These are phyloP conservation scores for Phlebiopsis gigantea DNA, from an alignment of 768 basidiomycete species.

Conservation along the genomic window DNA sequence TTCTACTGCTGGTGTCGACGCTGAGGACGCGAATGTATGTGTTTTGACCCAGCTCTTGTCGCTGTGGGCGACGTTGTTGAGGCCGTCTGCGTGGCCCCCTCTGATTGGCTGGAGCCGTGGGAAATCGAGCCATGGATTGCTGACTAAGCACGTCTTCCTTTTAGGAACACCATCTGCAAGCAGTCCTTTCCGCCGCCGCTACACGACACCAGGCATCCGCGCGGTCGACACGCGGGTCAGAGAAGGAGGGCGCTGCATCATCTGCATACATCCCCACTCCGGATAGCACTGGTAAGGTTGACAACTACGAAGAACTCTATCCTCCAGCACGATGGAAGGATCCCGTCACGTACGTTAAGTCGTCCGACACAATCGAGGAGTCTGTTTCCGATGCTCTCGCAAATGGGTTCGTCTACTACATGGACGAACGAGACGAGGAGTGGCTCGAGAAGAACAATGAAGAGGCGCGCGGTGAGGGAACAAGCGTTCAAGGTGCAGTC, in stretches of 20 bases:
- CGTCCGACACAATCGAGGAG: slow-evolving; percentile 85
- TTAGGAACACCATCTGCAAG: slow-evolving; percentile 56
- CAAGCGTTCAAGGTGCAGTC: slow-evolving; percentile 68
- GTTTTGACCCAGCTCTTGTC: slow-evolving; percentile 28
- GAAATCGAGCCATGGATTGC: slow-evolving; percentile 46
- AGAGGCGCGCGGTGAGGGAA: slow-evolving; percentile 79
- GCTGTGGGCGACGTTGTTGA: slow-evolving; percentile 38
- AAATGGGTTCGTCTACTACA: slow-evolving; percentile 81
- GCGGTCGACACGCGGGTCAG: slow-evolving; percentile 32
- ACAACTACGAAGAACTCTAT: slow-evolving; percentile 77
- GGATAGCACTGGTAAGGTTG: slow-evolving; percentile 75
- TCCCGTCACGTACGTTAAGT: slow-evolving; percentile 70
- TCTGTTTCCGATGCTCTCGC: slow-evolving; percentile 52
- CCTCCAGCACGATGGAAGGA: slow-evolving; percentile 66
- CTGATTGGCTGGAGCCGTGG: slow-evolving; percentile 43
- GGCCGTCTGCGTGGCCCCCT: slow-evolving; percentile 34
- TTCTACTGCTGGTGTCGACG: slow-evolving; percentile 82
- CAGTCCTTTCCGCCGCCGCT: slow-evolving; percentile 50
- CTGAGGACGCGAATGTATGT: slow-evolving; percentile 90
- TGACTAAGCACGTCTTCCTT: slow-evolving; percentile 36
- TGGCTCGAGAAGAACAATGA: slow-evolving; percentile 94
- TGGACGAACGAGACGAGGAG: slow-evolving; percentile 94
- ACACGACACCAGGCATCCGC: slow-evolving; percentile 37
- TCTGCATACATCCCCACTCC: slow-evolving; percentile 89
- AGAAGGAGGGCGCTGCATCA: slow-evolving; percentile 34